phyloP scores from a whole-genome alignment of 148 eudicot genomes.

The Gaultheria prostrata region DNA sequence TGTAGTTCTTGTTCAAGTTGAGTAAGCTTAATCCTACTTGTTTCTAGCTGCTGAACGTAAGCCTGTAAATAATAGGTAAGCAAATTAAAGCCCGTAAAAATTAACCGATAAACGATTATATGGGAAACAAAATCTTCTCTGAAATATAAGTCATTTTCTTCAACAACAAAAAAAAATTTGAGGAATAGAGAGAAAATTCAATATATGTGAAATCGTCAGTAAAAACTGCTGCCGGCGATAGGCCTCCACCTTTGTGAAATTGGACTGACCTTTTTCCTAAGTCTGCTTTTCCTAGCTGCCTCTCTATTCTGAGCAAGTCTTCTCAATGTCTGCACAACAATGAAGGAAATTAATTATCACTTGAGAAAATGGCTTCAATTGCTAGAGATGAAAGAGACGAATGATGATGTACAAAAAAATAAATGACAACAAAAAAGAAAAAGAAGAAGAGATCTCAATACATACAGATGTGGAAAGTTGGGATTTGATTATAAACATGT shows the following conservation, averaged over 20 bases:
- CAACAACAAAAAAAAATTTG: too few species aligned
- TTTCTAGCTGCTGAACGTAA: slow-evolving; percentile 95
- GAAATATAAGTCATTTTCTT: neutral
- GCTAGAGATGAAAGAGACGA: neutral
- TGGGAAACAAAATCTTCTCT: neutral
- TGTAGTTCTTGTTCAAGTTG: slow-evolving; percentile 93
- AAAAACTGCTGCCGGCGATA: too few species aligned
- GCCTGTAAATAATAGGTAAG: slow-evolving; percentile 50
- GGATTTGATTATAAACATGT: too few species aligned
- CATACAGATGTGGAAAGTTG: neutral
- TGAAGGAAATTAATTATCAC: slow-evolving; percentile 8
- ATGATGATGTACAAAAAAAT: neutral
- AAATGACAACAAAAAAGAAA: neutral
- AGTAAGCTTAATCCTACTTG: slow-evolving; percentile 84
- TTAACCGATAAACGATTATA: neutral
- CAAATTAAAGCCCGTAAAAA: neutral
- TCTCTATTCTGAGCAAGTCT: slow-evolving; percentile 99
- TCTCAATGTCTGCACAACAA: slow-evolving; percentile 70
- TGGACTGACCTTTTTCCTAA: slow-evolving; percentile 83
- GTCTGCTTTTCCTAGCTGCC: slow-evolving; percentile 99
- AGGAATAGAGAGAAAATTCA: too few species aligned
- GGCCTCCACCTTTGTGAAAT: too few species aligned
- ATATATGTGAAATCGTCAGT: too few species aligned
- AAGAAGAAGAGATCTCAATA: neutral
- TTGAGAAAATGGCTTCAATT: neutral